These are phyloP conservation scores for Talaromyces borbonicus DNA, from an alignment of 495 filamentous ascomycete species.

Conservation along the genomic window DNA sequence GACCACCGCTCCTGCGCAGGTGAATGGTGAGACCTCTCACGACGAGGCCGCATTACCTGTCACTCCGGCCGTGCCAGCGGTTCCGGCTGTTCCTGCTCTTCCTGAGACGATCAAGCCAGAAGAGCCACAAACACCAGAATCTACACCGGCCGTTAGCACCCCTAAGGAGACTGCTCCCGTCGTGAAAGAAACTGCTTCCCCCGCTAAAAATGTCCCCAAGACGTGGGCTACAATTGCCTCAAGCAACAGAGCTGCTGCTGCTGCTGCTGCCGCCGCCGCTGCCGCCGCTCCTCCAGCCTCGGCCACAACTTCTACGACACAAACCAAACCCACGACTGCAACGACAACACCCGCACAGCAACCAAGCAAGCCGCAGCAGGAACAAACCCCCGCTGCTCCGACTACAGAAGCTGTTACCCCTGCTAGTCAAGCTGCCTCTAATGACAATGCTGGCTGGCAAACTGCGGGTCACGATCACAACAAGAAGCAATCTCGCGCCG, in stretches of 20 bases:
- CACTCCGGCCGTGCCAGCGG: constrained; percentile 20
- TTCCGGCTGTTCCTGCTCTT: constrained; percentile 29
- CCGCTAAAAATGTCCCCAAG: constrained; percentile 51
- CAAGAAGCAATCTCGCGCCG: constrained; percentile 62
- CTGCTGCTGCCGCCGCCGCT: constrained; percentile 22
- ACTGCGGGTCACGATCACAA: constrained; percentile 67
- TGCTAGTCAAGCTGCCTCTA: constrained; percentile 36
- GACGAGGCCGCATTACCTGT: constrained; percentile 18
- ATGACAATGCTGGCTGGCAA: constrained; percentile 58
- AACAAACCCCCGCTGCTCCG: constrained; percentile 25
- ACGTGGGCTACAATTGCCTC: constrained; percentile 84
- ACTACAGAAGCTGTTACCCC: constrained; percentile 30
- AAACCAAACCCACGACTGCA: constrained; percentile 22
- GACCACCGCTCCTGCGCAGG: constrained; percentile 22
- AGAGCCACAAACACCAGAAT: constrained; percentile 42
- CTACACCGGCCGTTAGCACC: constrained; percentile 31
- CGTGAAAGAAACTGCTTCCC: constrained; percentile 38
- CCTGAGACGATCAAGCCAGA: constrained; percentile 41
- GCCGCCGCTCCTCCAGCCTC: constrained; percentile 30
- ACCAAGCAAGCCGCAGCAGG: constrained; percentile 25
- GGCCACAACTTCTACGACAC: constrained; percentile 18
- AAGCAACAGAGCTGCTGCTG: constrained; percentile 20
- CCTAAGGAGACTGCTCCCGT: constrained; percentile 38
- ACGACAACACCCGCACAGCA: constrained; percentile 27
- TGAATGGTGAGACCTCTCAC: constrained; percentile 19